A percentile compares a stretch with the other conserved stretches of the same genome.
phyloP scores from a whole-genome alignment of 1,139 yeast genomes.

The Candida sp. region DNA sequence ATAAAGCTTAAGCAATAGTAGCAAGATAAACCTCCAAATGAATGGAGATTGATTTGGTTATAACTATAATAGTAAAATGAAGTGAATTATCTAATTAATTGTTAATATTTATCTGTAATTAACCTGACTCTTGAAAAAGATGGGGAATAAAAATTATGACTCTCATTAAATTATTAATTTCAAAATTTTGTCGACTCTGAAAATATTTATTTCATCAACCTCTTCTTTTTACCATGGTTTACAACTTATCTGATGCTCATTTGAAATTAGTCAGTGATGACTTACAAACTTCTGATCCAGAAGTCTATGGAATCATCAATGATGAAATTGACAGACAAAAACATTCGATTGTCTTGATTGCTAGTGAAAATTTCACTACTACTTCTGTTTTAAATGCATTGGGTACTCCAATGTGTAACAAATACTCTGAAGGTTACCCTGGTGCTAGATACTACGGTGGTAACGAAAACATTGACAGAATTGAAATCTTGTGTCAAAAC shows the following conservation, averaged over 20 bases:
- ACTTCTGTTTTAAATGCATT: conserved; percentile 94
- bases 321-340: conserved; percentile 92
- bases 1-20: no score
- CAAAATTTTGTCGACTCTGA: no score
- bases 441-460: conserved; percentile 91
- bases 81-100: no score
- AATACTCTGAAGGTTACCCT: conserved; percentile 85
- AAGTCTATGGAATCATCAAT: conserved; percentile 75
- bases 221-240: conserved; percentile 32
- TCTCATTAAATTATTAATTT: no score
- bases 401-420: conserved; percentile 96
- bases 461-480: conserved; percentile 91
- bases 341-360: conserved; percentile 91
- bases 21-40: no score
- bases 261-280: conserved; percentile 66
- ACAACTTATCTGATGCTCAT: conserved; percentile 68
- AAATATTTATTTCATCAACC: no score
- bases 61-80: no score
- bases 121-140: no score
- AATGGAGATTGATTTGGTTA: no score
- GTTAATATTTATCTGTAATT: no score
- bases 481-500: conserved; percentile 86
- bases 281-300: conserved; percentile 76
- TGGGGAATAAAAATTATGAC: no score
- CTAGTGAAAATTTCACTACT: conserved; percentile 97